Base-by-base conservation (phyloP, 2,329 filamentous ascomycete species). In the Cylindrodendrum hubeiense region DNA sequence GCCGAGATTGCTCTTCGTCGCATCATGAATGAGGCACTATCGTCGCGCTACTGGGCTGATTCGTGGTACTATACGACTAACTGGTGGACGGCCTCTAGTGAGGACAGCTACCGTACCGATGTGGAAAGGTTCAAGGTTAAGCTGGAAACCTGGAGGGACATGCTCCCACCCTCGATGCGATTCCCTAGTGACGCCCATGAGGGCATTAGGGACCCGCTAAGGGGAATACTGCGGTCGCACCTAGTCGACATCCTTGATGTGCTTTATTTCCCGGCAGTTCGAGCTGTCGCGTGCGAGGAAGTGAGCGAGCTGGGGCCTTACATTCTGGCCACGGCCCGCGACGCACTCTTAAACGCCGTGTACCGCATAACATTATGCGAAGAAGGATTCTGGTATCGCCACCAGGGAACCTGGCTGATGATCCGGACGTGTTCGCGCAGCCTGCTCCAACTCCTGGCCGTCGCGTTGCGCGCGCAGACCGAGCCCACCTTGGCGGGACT, bases 361-460 rank as follows among this genome's bases (percentile, higher is more conserved):
- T 53, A 65, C n/a, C 56, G 71, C 1, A 59, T 71, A 15, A 37
- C 57, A 2, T 46, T 67, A 2, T 65, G 58, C 56, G 56, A 67
- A 33, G 65, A 67, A n/a, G 71, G 69, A 0, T 69, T 70, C 34
- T 70, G 51, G 21, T 64, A 71, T 33, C 67, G 69, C 6, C 71
- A 73, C 46, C 71, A 73, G 15, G 71, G 71, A 0, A 69, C 66
- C 2, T 73, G 71, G 71, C 33, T 73, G n/a, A 71, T 70, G 67
- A 61, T 73, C 9, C 62, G 68, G 24, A 67, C 62, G 12, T 69
- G 65, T n/a, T 67, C 67, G 1, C 63, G 69, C n/a, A 71, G 69
- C 46, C 52, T 65, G 15, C 58, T 73, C 49, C 65, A 66, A 37
- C 59, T 69, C 17, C 26, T 69, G 15, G 65, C 51, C 13, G 43